Percentiles rank a stretch among this genome's conserved stretches.
Evolutionary conservation across 2,329 filamentous ascomycete genomes (phyloP).

Genomic region (Botrytis hyacinthi): DNA sequence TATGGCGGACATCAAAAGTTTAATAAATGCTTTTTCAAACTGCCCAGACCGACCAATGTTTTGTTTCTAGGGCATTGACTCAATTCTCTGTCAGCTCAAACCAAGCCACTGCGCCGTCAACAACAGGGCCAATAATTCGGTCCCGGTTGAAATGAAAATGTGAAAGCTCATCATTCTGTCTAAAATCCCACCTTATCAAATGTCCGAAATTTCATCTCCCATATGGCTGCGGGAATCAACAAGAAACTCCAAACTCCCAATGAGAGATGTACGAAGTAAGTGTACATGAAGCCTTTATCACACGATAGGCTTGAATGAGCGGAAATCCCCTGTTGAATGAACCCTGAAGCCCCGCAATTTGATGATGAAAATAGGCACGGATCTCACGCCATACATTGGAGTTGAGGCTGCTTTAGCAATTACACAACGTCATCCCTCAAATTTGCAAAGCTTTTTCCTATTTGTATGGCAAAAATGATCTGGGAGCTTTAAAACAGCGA

Average conservation of each 20-base stretch:
- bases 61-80: slow-evolving; percentile 1
- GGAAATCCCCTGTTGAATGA: not conserved
- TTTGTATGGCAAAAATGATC: not conserved
- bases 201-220: not conserved
- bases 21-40: not conserved
- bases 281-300: not conserved
- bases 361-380: slow-evolving; percentile 15
- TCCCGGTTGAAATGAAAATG: not conserved
- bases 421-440: not conserved
- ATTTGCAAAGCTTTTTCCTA: not conserved
- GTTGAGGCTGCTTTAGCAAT: slow-evolving; percentile 11
- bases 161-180: slow-evolving; percentile 13
- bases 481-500: not conserved
- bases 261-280: not conserved
- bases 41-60: not conserved
- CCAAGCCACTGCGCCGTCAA: not conserved
- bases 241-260: not conserved
- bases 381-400: slow-evolving; percentile 17
- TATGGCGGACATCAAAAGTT: not conserved
- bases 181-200: slow-evolving; percentile 9
- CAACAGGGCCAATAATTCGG: not conserved
- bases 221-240: not conserved
- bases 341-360: not conserved
- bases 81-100: not conserved
- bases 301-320: not conserved